Evolutionary conservation across 257 asterid species (phyloP), one percentile per base, ranked within the genome.

Genomic region (Nicotiana sylvestris): DNA sequence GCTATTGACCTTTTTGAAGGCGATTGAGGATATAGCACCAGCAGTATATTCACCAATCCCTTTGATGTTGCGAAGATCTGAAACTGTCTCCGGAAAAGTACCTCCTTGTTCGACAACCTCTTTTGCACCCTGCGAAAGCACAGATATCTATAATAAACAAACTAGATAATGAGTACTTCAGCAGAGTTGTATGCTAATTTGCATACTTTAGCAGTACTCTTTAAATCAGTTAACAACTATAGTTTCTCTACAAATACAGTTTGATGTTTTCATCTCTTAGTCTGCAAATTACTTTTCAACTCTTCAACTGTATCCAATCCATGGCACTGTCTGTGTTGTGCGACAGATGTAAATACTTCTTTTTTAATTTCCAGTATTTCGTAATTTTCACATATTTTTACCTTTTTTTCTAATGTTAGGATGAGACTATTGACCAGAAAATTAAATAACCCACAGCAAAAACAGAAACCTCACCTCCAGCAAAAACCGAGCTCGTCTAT

Each of bases 11-110:
- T 96, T 94, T 77, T 90, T 87, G 83, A 94, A 94, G 66, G 99
- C 98, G 81, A 96, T 96, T 18, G 99, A 94, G 79, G 98, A 97
- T 83, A 94, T 91, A 79, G 98, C 99, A 84, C 99, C 99, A 56
- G 99, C 98, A 55, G 98, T 96, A 81, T 96, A 96, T 33, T 93
- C 95, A 81, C 99, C 98, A 76, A 96, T 94, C 82, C 99, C 99
- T 74, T 83, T 93, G 64, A 96, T 93, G 87, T 43, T 87, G 83
- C 90, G 91, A 83, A 96, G 98, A 82, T 92, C 85, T 62, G 97
- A 85, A n/a, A 93, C 96, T 29, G 96, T 92, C 76, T 85, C 90
- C 3, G 99, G 99, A 87, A 96, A 93, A 82, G 90, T 94, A 66
- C 83, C 89, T 67, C 94, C 98, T 81, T 85, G 91, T 86, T 90